Conservation (phyloP, 2,329 filamentous ascomycete species). For the Pseudovirgaria hyperparasitica region DNA sequence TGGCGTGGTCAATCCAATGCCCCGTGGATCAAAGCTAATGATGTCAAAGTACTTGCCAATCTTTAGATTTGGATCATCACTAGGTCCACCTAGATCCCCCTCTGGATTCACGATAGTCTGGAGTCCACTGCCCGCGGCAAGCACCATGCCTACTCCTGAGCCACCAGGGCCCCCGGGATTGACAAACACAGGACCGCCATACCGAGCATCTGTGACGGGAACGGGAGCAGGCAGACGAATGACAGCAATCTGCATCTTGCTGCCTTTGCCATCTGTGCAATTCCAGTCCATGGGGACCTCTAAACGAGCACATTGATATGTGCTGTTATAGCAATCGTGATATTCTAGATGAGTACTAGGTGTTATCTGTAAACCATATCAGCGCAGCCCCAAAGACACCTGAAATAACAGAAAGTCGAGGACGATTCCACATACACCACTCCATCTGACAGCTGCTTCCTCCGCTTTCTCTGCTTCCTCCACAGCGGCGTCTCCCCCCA, state of each 20-base stretch:
- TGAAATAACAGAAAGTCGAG: no score
- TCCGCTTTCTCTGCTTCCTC: no score
- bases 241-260: constrained; percentile 20
- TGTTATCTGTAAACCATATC: no score
- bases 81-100: constrained; percentile 4
- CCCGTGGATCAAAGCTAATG: constrained; percentile 33
- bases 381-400: no score
- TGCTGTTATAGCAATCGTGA: constrained; percentile 15
- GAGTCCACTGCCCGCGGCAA: constrained; percentile 11
- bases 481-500: no score
- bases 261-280: constrained; percentile 16
- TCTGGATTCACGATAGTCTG: constrained; percentile 18
- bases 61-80: constrained; percentile 11
- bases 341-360: constrained; percentile 18
- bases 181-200: constrained; percentile 28
- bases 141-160: constrained; percentile 21
- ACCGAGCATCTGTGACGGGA: constrained; percentile 20
- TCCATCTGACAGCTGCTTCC: no score
- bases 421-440: no score
- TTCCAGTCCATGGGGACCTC: constrained; percentile 24
- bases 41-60: constrained; percentile 30
- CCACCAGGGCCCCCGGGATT: constrained; percentile 34
- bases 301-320: constrained; percentile 23
- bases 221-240: constrained; percentile 20
- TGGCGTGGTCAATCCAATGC: constrained; percentile 24